Percentiles rank a stretch among this genome's conserved stretches.
Conservation (phyloP, 495 filamentous ascomycete genomes). For the Lasiosphaeriaceae sp. region DNA sequence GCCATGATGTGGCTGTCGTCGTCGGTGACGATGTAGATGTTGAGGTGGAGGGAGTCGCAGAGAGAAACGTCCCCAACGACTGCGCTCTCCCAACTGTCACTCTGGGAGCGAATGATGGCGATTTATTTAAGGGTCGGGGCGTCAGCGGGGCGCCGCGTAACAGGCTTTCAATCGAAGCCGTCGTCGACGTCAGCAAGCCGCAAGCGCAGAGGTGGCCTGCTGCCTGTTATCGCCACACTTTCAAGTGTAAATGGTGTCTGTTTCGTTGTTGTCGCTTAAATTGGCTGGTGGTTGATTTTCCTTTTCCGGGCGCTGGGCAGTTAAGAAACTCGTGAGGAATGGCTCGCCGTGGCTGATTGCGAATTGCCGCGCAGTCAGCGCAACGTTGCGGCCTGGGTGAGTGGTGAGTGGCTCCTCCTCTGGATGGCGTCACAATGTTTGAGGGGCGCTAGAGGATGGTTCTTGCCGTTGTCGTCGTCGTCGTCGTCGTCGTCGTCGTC, state of each 20-base stretch:
- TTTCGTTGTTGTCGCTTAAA: slow-evolving; percentile 3
- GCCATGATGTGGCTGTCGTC: slow-evolving; percentile 18
- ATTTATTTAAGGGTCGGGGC: neutral
- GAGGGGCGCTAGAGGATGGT: too few species aligned
- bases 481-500: slow-evolving; percentile 4
- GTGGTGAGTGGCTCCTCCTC: neutral
- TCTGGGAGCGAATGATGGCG: neutral
- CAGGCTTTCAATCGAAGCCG: slow-evolving; percentile 4
- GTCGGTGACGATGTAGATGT: neutral
- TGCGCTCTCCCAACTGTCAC: slow-evolving; percentile 3
- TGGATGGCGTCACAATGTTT: neutral
- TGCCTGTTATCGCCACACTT: slow-evolving; percentile 5
- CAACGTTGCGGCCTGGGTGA: slow-evolving; percentile 13
- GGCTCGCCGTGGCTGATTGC: slow-evolving; percentile 24
- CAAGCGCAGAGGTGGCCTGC: neutral
- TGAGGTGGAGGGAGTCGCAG: slow-evolving; percentile 5
- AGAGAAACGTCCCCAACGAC: slow-evolving; percentile 4
- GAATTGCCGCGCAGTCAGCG: slow-evolving; percentile 18
- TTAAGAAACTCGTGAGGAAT: too few species aligned
- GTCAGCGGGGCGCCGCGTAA: slow-evolving; percentile 3
- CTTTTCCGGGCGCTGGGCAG: slow-evolving; percentile 7
- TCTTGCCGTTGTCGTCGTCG: neutral
- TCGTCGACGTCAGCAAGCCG: slow-evolving; percentile 13
- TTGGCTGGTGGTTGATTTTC: slow-evolving; percentile 4
- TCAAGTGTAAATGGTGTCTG: neutral